Evolutionary conservation across 257 asterid species (phyloP), one percentile per base, ranked within the genome.

Genomic region (Solanum clarkiae): DNA sequence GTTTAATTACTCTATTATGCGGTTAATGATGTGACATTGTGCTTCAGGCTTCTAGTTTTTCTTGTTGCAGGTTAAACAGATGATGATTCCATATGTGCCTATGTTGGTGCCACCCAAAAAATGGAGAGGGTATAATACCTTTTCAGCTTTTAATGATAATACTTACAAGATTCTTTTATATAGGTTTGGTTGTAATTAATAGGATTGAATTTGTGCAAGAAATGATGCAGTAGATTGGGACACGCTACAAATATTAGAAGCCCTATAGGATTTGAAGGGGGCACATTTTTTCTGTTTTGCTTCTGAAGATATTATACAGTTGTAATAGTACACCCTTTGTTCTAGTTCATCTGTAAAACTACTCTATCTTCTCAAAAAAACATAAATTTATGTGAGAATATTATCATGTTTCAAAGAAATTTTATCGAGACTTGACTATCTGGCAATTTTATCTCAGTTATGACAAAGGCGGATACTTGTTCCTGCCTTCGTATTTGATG

Each of bases 51-150:
- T 86, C 70, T 80, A 45, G 65, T 81, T 62, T 60, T 40, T 4
- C 18, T 40, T 69, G 12, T 71, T 90, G 92, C 98, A 96, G 99
- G 94, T 92, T 86, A 93, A 84, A 87, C 97, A 94, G 85, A 91
- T 90, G 93, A 87, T 91, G 74, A 92, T 96, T 88, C 98, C 98
- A 60, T 94, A 96, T 80, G 94, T 96, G 84, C 99, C 99, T 14
- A 96, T 96, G 99, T 90, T 96, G 93, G 97, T 96, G 87, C 98
- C 99, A 82, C 99, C 99, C 18, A 94, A 88, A 90, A 96, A 92
- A 87, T 96, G 99, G 99, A 94, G 88, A 90, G 98, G 99, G 99
- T 96, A 92, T 82, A 84, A 74, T 81, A 4, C 86, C 42, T 51
- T 77, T 51, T 77, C 65, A 77, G 65, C 65, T 53, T 16, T 77